Evolutionary conservation across 2,329 filamentous ascomycete species (phyloP).

Genomic region (Hypoxylon sp.): DNA sequence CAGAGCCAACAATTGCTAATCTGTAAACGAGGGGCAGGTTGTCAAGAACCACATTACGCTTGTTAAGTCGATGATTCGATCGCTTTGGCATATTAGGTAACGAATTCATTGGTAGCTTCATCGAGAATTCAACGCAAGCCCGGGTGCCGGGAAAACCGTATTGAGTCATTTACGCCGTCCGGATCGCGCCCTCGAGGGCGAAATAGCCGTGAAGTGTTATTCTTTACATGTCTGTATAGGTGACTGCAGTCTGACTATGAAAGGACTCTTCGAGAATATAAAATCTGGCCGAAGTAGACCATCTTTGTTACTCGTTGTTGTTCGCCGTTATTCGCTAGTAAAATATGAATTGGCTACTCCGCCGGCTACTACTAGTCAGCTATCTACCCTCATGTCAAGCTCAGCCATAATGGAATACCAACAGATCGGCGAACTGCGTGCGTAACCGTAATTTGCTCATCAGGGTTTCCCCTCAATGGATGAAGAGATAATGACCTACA

Average conservation of each 20-base stretch:
- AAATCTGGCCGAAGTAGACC: background rate
- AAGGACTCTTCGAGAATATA: constrained; percentile 1
- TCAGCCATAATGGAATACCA: background rate
- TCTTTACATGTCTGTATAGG: constrained; percentile 8
- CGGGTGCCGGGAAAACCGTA: background rate
- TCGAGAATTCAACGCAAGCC: background rate
- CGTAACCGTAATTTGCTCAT: constrained; percentile 1
- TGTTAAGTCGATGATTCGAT: background rate
- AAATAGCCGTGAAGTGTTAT: background rate
- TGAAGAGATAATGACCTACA: constrained; percentile 18
- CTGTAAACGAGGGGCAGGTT: background rate
- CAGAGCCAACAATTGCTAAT: background rate
- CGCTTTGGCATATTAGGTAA: background rate
- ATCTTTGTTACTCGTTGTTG: background rate
- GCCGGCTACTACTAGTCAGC: constrained; percentile 7
- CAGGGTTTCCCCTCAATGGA: constrained; percentile 15
- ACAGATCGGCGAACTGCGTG: constrained; percentile 6
- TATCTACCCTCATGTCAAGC: constrained; percentile 5
- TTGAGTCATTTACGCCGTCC: background rate
- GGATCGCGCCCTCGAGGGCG: background rate
- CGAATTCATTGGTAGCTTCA: background rate
- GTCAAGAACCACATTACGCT: background rate
- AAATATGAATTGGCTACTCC: constrained; percentile 16
- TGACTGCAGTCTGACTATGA: constrained; percentile 12
- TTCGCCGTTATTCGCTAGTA: constrained; percentile 1